phyloP scores from a whole-genome alignment of 2,329 filamentous ascomycete genomes.

The Phialophora chinensis region DNA sequence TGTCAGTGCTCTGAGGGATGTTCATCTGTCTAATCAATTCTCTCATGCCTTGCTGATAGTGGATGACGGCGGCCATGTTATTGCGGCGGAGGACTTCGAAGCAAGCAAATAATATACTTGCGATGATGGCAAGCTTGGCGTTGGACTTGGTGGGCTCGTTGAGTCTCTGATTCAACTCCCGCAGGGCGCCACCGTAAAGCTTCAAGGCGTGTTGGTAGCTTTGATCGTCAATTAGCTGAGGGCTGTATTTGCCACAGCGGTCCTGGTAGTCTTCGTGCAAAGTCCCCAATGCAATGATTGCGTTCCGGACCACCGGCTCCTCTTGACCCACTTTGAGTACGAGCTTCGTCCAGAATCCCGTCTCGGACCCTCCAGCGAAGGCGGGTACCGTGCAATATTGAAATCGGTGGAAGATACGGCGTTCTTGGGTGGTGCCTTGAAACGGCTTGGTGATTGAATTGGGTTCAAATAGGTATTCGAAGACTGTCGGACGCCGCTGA shows the following conservation, averaged over 20 bases:
- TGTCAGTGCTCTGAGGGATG: conserved; percentile 41
- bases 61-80: conserved; percentile 41
- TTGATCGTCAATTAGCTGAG: conserved; percentile 60
- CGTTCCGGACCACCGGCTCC: conserved; percentile 67
- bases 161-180: conserved; percentile 55
- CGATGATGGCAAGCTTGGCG: conserved; percentile 65
- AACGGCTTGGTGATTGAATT: conserved; percentile 47
- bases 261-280: conserved; percentile 61
- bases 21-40: conserved; percentile 40
- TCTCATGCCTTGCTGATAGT: conserved; percentile 41
- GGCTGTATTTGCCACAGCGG: conserved; percentile 37
- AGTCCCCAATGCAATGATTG: conserved; percentile 69
- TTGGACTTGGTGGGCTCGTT: conserved; percentile 51
- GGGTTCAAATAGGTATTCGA: conserved; percentile 34
- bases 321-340: conserved; percentile 69
- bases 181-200: conserved; percentile 64
- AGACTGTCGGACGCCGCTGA: conserved; percentile 18
- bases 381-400: conserved; percentile 66
- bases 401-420: conserved; percentile 68
- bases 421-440: conserved; percentile 60
- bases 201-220: conserved; percentile 55
- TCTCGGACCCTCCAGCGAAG: conserved; percentile 71
- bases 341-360: conserved; percentile 67
- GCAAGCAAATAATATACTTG: conserved; percentile 69
- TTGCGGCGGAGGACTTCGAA: conserved; percentile 58